Conservation (phyloP, 768 basidiomycete species). For the Mycena rosella region DNA sequence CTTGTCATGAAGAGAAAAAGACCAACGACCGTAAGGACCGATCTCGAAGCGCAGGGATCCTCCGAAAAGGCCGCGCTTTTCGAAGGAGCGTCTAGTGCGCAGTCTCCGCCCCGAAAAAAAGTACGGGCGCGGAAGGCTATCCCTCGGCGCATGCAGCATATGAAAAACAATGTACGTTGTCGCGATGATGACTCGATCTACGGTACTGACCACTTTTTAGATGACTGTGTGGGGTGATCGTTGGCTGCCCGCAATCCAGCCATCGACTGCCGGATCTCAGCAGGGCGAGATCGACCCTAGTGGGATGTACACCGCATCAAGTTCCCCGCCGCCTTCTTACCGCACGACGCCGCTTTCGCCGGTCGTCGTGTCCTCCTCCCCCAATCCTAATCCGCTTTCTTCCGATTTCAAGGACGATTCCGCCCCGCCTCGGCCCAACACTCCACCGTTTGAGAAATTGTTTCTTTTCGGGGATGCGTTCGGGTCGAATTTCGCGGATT, state of each 20-base stretch:
- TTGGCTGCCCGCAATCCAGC: constrained; percentile 20
- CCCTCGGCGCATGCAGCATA: constrained; percentile 30
- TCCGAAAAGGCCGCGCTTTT: neutral
- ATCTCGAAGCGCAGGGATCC: constrained; percentile 17
- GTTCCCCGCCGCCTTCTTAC: constrained; percentile 21
- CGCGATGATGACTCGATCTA: neutral
- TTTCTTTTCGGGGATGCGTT: constrained; percentile 8
- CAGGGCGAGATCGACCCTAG: constrained; percentile 23
- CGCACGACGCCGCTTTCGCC: constrained; percentile 19
- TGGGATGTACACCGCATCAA: constrained; percentile 22
- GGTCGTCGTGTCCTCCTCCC: constrained; percentile 18
- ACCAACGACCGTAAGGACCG: neutral
- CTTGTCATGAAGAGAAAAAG: constrained; percentile 28
- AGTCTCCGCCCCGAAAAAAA: constrained; percentile 24
- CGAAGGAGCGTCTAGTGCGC: neutral
- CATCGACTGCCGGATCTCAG: constrained; percentile 25
- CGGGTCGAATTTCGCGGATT: neutral
- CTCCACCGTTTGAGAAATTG: neutral
- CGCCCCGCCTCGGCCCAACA: neutral
- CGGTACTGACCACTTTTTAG: constrained; percentile 17
- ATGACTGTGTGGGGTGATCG: constrained; percentile 30
- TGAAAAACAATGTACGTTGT: constrained; percentile 26
- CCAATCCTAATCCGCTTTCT: constrained; percentile 11
- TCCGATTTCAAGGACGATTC: constrained; percentile 22
- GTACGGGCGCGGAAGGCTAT: constrained; percentile 29